Percentiles rank a stretch among this genome's conserved stretches.
phyloP scores from a whole-genome alignment of 345 rosid genomes.

The Raphanus raphanistrum region DNA sequence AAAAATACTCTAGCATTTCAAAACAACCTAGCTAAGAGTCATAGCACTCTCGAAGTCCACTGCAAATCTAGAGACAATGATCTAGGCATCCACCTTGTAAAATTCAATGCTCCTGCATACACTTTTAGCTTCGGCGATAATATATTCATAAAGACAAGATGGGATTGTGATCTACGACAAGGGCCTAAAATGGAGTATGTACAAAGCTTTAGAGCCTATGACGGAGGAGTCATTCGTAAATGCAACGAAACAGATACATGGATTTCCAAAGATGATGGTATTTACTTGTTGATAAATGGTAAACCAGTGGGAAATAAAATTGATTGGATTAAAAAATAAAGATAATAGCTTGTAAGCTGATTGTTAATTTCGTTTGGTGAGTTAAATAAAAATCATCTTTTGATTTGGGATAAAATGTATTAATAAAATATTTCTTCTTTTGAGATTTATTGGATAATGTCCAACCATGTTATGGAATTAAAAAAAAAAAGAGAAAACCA shows the following conservation, averaged over 20 bases:
- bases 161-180: neutral
- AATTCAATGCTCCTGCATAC: neutral
- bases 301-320: neutral
- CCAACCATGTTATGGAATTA: neutral
- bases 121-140: neutral
- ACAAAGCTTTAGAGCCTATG: neutral
- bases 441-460: neutral
- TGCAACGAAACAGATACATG: neutral
- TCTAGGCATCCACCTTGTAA: neutral
- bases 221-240: neutral
- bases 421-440: neutral
- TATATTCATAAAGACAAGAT: neutral
- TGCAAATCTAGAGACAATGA: neutral
- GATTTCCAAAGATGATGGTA: neutral
- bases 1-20: neutral
- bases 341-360: neutral
- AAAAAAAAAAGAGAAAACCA: neutral
- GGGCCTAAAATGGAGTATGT: neutral
- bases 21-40: neutral
- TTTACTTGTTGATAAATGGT: neutral
- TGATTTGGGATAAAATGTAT: neutral
- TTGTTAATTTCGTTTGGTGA: neutral
- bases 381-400: neutral
- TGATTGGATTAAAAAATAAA: neutral
- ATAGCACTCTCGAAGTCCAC: neutral